phyloP scores from a whole-genome alignment of 495 filamentous ascomycete species.

The Neurospora africana region DNA sequence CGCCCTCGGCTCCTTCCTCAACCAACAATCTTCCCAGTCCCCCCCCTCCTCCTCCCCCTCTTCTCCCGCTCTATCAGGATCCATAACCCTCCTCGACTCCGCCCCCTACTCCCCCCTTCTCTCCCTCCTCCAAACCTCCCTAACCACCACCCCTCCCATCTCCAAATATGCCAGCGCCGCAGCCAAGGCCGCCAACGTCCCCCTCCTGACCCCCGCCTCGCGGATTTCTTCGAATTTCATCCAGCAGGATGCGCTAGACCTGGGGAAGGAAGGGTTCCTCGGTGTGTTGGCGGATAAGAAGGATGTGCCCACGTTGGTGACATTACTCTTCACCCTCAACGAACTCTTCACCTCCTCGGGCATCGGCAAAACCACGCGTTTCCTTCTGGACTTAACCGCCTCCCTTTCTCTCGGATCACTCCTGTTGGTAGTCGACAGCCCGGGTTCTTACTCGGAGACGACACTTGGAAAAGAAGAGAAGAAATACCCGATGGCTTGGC shows the following conservation, averaged over 20 bases:
- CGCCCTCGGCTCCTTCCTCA: conserved; percentile 57
- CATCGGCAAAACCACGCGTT: conserved; percentile 57
- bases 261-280: conserved; percentile 31
- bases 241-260: conserved; percentile 51
- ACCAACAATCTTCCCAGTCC: conserved; percentile 19
- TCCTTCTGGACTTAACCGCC: conserved; percentile 57
- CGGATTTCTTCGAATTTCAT: conserved; percentile 41
- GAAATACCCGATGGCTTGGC: conserved; percentile 86
- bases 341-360: conserved; percentile 76
- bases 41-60: not conserved
- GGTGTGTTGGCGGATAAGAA: conserved; percentile 20
- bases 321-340: conserved; percentile 92
- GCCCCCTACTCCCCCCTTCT: conserved; percentile 64
- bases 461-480: conserved; percentile 50
- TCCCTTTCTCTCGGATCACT: conserved; percentile 46
- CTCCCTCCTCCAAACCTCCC: conserved; percentile 33
- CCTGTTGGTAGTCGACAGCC: conserved; percentile 82
- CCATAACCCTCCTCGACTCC: conserved; percentile 62
- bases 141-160: conserved; percentile 37
- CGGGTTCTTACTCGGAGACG: conserved; percentile 81
- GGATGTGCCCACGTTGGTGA: conserved; percentile 44
- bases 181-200: conserved; percentile 30
- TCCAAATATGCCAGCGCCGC: conserved; percentile 47
- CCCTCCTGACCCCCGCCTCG: conserved; percentile 26
- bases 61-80: conserved; percentile 12